Evolutionary conservation across 345 rosid species (phyloP), one percentile per base, ranked within the genome.

Genomic region (Durio zibethinus): DNA sequence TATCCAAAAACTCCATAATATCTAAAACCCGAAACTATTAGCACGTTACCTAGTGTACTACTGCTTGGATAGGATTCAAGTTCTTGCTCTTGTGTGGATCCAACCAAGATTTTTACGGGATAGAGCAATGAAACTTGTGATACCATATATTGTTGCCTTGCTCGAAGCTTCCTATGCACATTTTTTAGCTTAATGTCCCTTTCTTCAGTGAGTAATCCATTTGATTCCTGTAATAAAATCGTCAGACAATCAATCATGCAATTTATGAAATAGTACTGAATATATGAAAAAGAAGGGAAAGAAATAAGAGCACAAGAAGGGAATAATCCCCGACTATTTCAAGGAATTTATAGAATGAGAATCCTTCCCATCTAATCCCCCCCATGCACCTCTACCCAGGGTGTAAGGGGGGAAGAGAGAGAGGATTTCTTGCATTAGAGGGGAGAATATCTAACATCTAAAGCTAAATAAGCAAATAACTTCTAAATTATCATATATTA

Each of bases 61-160:
- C 90, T 79, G 76, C 88, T 88, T 50, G 97, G 94, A 83, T 90
- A 83, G 45, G 95, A 88, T 78, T 96, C 97, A 84, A 96, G 98
- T 82, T 93, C 99, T 83, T 90, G 97, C 83, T 96, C 99, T 82
- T 88, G 90, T 74, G 92, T 81, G 29, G 92, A 92, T 81, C 94
- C 97, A 78, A 81, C 90, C 76, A 86, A 79, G 63, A 88, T 91
- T 87, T 83, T 96, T 53, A 96, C 86, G 23, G 97, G 97, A 82
- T 89, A 96, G 72, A 94, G 84, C 84, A 88, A 81, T 53, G 97
- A 88, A 73, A 94, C 90, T 88, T 94, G 99, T 77, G 97, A 86
- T 79, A 90, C 68, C 99, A 92, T 92, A 84, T 77, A 86, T 78
- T 89, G 99, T 67, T 96, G 97, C 85, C 97, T 93, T 85, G 79